Evolutionary conservation across 1,139 yeast species (phyloP).

Genomic region (Diutina mesorugosa): DNA sequence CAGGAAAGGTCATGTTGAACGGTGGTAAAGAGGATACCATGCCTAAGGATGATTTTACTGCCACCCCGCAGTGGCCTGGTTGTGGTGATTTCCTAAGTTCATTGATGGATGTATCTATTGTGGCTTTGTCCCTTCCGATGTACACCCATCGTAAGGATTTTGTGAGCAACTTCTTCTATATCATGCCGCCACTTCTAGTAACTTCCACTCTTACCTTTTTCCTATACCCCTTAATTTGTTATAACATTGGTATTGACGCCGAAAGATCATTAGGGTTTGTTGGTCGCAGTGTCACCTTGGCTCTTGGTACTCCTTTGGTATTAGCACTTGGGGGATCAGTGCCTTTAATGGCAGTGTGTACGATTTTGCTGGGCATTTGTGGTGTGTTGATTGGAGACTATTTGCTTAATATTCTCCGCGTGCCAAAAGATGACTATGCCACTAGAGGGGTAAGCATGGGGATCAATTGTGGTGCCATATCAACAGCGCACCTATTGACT

Average conservation of each 20-base stretch:
- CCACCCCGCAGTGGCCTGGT: slow-evolving; percentile 51
- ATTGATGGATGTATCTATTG: slow-evolving; percentile 66
- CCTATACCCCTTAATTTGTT: slow-evolving; percentile 56
- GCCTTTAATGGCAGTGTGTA: slow-evolving; percentile 67
- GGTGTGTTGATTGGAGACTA: slow-evolving; percentile 61
- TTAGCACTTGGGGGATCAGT: slow-evolving; percentile 53
- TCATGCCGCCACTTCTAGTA: slow-evolving; percentile 47
- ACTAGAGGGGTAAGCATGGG: slow-evolving; percentile 71
- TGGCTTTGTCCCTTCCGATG: slow-evolving; percentile 67
- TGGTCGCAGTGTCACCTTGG: slow-evolving; percentile 73
- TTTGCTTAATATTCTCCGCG: slow-evolving; percentile 30
- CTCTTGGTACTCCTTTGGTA: slow-evolving; percentile 65
- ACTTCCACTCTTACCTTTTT: slow-evolving; percentile 50
- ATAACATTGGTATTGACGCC: slow-evolving; percentile 49
- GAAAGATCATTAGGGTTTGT: slow-evolving; percentile 59
- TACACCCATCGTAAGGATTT: slow-evolving; percentile 60
- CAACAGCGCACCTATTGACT: slow-evolving; percentile 60
- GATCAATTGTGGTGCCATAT: slow-evolving; percentile 70
- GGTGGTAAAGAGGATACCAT: slow-evolving; percentile 14
- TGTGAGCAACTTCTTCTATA: slow-evolving; percentile 39
- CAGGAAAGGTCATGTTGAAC: slow-evolving; percentile 17
- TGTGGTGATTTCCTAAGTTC: slow-evolving; percentile 68
- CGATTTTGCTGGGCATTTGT: slow-evolving; percentile 64
- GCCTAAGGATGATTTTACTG: slow-evolving; percentile 9
- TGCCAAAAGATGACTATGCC: slow-evolving; percentile 53